A percentile compares a stretch with the other conserved stretches of the same genome.
phyloP scores from a whole-genome alignment of 179 eudicot genomes.

The Sideroxylon spinosum region DNA sequence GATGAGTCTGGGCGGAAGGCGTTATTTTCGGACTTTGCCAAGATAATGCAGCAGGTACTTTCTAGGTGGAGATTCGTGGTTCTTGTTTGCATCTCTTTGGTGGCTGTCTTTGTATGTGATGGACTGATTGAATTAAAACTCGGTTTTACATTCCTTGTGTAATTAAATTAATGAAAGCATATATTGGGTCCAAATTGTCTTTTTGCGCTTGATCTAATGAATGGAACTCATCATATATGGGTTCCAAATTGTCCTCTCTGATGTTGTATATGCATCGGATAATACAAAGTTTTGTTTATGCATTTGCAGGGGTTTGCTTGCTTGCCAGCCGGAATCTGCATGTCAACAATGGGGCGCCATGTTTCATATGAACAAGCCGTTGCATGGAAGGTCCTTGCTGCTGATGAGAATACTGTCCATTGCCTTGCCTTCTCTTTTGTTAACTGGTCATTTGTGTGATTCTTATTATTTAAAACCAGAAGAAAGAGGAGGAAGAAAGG shows the following conservation, averaged over 20 bases:
- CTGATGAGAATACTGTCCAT: conserved; percentile 41
- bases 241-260: neutral
- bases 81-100: neutral
- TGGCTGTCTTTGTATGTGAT: neutral
- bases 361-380: conserved; percentile 52
- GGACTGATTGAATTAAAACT: no score
- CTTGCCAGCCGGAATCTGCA: conserved; percentile 52
- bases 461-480: neutral
- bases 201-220: neutral
- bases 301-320: conserved; percentile 47
- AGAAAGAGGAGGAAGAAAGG: neutral
- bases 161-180: neutral
- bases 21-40: conserved; percentile 40
- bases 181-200: no score
- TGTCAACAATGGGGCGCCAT: conserved; percentile 59
- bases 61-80: neutral
- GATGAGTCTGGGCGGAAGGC: conserved; percentile 45
- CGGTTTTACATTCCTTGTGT: neutral
- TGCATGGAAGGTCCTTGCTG: conserved; percentile 52
- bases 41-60: conserved; percentile 61
- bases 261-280: neutral
- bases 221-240: neutral
- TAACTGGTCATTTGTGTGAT: conserved; percentile 50
- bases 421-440: conserved; percentile 54
- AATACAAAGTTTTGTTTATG: neutral